Percentiles rank a stretch among this genome's conserved stretches.
phyloP scores from a whole-genome alignment of 83 land plant genomes.

The Picea mariana region DNA sequence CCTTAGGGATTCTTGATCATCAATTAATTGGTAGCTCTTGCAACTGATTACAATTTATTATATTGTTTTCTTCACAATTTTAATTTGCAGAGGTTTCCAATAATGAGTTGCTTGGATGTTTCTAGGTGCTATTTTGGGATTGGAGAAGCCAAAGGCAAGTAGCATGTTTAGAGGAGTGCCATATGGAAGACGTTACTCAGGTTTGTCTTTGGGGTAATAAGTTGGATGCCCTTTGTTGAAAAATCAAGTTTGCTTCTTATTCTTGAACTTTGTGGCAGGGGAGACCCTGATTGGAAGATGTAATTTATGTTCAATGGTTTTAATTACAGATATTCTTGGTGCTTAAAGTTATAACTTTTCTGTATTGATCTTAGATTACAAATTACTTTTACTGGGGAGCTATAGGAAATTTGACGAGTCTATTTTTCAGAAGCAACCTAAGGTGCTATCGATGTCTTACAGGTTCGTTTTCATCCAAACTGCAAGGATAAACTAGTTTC shows the following conservation, averaged over 20 bases:
- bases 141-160: slow-evolving; percentile 82
- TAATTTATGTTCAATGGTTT: neutral
- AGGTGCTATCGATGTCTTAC: neutral
- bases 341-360: neutral
- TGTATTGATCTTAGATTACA: neutral
- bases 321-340: neutral
- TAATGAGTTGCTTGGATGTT: neutral
- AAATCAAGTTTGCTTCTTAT: slow-evolving; percentile 7
- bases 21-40: neutral
- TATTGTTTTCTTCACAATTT: neutral
- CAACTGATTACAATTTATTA: neutral
- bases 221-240: slow-evolving; percentile 17
- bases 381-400: slow-evolving; percentile 7
- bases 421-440: slow-evolving; percentile 3
- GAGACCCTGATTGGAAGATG: slow-evolving; percentile 2
- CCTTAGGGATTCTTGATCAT: neutral
- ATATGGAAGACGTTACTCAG: slow-evolving; percentile 97
- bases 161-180: slow-evolving; percentile 90
- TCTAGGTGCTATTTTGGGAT: slow-evolving; percentile 91
- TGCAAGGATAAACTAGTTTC: slow-evolving; percentile 70
- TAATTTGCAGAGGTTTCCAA: neutral
- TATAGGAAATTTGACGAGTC: neutral
- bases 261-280: neutral
- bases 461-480: slow-evolving; percentile 87
- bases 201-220: slow-evolving; percentile 13